Evolutionary conservation across 768 basidiomycete genomes (phyloP), one percentile per base, ranked within the genome.

Genomic region (Leccinum obscurum): DNA sequence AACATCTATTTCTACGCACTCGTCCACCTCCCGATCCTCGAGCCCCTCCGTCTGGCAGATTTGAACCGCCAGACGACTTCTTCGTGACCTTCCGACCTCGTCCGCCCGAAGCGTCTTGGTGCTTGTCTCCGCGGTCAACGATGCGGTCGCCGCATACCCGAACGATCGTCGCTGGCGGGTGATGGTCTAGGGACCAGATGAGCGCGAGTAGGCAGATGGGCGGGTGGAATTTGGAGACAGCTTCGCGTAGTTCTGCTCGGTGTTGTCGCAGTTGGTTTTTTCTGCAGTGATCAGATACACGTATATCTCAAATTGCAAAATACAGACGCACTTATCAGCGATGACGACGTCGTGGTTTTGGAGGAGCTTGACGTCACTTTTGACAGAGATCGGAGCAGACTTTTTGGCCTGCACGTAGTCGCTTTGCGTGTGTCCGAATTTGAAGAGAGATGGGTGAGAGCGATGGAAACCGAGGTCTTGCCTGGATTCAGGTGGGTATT

Each of bases 181-280:
- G 72, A 58, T 77, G 72, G 58, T 83, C 81, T 58, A 86, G 61
- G 2, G 81, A 70, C 92, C 92, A 99, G 71, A 93, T 79, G 26
- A 98, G 82, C 0, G 88, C 95, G 58, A 98, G 78, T 15, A 95
- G 80, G 2, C 89, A 88, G 13, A 89, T 85, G 11, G 85, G 85
- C 4, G 85, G 81, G 46, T 64, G 58, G 6, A 77, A 69, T 22
- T 71, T 70, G 8, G 75, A 65, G 49, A 81, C 77, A 8, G 85
- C 82, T 1, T 85, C 80, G 17, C 85, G 84, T 1, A 99, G 81
- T 3, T 82, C 81, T 32, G 77, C 61, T n/a, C 95, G 90, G 69
- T 98, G 95, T 73, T 89, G 85, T 15, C 69, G 76, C 3, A 90
- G 80, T 68, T 99, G 96, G 72, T 98, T 98, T 73, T 98, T 98